phyloP scores from a whole-genome alignment of 257 asterid genomes.

The Solanum sitiens region DNA sequence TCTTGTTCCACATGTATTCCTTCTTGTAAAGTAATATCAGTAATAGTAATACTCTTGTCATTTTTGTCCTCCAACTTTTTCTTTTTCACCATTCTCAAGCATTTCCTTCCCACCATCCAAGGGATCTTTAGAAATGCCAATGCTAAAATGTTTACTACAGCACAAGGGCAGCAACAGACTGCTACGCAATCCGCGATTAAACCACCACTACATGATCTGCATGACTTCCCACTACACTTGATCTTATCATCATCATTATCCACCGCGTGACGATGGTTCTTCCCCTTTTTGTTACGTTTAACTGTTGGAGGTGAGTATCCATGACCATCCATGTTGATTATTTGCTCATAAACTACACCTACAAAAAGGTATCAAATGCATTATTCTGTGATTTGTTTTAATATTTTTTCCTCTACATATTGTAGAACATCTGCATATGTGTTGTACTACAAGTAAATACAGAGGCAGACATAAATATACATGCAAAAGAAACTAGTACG shows the following conservation, averaged over 20 bases:
- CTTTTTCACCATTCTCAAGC: constrained; percentile 25
- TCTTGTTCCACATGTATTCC: constrained; percentile 21
- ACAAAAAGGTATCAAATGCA: neutral
- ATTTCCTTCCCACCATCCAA: constrained; percentile 63
- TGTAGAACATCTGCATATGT: neutral
- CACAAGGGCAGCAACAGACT: constrained; percentile 92
- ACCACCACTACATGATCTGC: constrained; percentile 80
- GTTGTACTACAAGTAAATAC: neutral
- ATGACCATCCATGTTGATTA: constrained; percentile 8
- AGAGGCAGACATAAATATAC: neutral
- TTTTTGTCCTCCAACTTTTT: constrained; percentile 14
- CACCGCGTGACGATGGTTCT: constrained; percentile 4
- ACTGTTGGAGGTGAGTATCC: constrained; percentile 5
- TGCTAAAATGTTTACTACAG: constrained; percentile 59
- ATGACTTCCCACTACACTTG: constrained; percentile 59
- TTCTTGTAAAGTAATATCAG: constrained; percentile 14
- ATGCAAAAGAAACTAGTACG: neutral
- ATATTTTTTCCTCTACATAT: neutral
- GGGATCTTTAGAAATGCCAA: constrained; percentile 74
- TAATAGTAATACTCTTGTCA: neutral
- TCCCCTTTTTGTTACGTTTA: neutral
- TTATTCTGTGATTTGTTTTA: neutral
- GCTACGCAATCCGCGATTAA: constrained; percentile 93
- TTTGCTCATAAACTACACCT: neutral
- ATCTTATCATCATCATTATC: constrained; percentile 20